A percentile compares a stretch with the other conserved stretches of the same genome.
These are phyloP conservation scores for Ascochyta pisi DNA, from an alignment of 2,329 filamentous ascomycete species.

Conservation along the genomic window DNA sequence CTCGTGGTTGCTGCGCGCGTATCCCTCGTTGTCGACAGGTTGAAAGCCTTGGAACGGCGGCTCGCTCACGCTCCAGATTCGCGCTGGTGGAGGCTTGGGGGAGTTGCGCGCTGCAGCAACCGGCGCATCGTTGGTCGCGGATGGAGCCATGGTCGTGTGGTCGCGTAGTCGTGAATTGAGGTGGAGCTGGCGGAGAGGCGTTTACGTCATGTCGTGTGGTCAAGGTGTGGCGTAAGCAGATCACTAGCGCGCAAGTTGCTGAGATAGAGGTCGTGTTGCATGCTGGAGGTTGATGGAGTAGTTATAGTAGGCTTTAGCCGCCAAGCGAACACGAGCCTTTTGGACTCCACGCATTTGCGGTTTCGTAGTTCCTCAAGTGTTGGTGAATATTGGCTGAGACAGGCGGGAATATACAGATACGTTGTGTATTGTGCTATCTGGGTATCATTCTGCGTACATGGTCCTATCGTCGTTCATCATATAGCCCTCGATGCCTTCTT, in stretches of 20 bases:
- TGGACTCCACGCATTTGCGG: too few species aligned
- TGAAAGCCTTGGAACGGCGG: conserved; percentile 68
- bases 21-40: conserved; percentile 70
- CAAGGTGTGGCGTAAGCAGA: conserved; percentile 20
- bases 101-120: conserved; percentile 54
- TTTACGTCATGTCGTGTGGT: conserved; percentile 38
- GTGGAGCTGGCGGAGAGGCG: conserved; percentile 12
- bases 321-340: too few species aligned
- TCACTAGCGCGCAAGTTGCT: conserved; percentile 26
- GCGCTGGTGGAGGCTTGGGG: conserved; percentile 61
- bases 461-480: not conserved
- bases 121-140: conserved; percentile 49
- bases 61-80: conserved; percentile 62
- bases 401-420: not conserved
- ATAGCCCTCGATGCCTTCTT: not conserved
- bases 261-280: conserved; percentile 18
- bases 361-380: too few species aligned
- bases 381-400: too few species aligned
- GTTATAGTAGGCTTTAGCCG: not conserved
- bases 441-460: conserved; percentile 9
- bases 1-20: conserved; percentile 65
- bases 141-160: conserved; percentile 46
- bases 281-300: conserved; percentile 28
- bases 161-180: conserved; percentile 17
- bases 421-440: not conserved